Evolutionary conservation across 2,329 filamentous ascomycete genomes (phyloP).

Genomic region (Ascochyta clinopodiicola): DNA sequence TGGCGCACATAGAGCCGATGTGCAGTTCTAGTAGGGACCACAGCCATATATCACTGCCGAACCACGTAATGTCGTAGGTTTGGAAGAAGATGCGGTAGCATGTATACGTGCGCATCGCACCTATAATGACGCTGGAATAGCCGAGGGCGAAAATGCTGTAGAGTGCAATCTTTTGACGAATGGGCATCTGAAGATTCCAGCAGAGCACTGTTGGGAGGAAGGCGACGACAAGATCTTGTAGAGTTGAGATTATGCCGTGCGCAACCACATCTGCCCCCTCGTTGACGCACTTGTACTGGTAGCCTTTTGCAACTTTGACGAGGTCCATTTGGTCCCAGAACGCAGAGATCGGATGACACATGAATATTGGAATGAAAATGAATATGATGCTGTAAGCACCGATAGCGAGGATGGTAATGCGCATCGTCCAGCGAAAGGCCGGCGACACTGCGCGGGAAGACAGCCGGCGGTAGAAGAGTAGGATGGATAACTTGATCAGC

Average conservation of each 20-base stretch:
- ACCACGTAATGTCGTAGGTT: conserved; percentile 36
- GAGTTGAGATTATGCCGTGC: conserved; percentile 24
- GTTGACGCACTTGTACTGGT: conserved; percentile 31
- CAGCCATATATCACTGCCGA: conserved; percentile 19
- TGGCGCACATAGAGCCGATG: conserved; percentile 34
- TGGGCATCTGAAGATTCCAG: conserved; percentile 32
- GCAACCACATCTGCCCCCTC: conserved; percentile 30
- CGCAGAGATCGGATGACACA: conserved; percentile 30
- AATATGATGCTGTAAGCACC: conserved; percentile 25
- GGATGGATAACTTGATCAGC: conserved; percentile 38
- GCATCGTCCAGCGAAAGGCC: conserved; percentile 22
- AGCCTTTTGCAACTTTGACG: conserved; percentile 16
- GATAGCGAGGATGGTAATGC: conserved; percentile 24
- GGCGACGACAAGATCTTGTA: conserved; percentile 30
- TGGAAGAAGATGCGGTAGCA: conserved; percentile 29
- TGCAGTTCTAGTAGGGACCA: conserved; percentile 30
- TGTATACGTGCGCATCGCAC: conserved; percentile 22
- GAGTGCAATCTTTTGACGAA: conserved; percentile 32
- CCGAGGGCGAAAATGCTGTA: conserved; percentile 30
- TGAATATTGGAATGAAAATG: conserved; percentile 25
- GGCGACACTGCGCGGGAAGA: conserved; percentile 23
- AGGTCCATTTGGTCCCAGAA: conserved; percentile 33
- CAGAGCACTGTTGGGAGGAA: conserved; percentile 30
- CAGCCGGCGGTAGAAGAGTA: conserved; percentile 34
- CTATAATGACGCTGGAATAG: conserved; percentile 25